Base-by-base conservation (phyloP, 1,139 yeast species). In the Hansenula lynferdii region DNA sequence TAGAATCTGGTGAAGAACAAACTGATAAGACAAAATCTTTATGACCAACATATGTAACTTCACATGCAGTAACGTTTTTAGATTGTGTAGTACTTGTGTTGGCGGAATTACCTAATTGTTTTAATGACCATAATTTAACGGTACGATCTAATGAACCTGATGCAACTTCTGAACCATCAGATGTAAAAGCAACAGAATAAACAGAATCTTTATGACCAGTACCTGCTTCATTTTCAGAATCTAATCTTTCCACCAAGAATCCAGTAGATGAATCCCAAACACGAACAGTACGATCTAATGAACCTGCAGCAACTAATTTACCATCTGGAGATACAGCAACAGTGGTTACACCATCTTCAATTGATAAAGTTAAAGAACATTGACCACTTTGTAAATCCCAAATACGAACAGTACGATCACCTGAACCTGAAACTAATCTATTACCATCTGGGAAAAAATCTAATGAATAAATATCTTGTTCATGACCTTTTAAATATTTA, bases 261-360 rank as follows among this genome's bases (percentile, higher is more conserved):
- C 97, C 97, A 19, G 96, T 85, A 41, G 89, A 80, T 12, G 96
- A 85, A 65, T 90, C 97, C 97, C 98, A 92, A 34, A 92, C 96
- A 48, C 97, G 77, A 36, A 92, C 97, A 19, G 96, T 85, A 64
- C 95, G 77, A 67, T 92, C 98, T 49, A 92, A 76, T 32, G 96
- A 85, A 39, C 98, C 98, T 15, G 97, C 98, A 34, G 97, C 97
- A 53, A 92, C 89, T 53, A 82, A 77, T 53, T 83, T 79, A 30
- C 97, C 97, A 62, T 92, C 96, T 37, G 97, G 96, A 16, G 96
- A 85, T 25, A 90, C 95, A 14, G 97, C 96, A 35, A 92, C 97
- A 0, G 98, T 92, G 40, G 97, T 92, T 37, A 92, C 97, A 49
- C 97, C 98, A 59, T 92, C 98, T 64, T 92, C 97, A 53, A 92